Base-by-base conservation (phyloP, 2,329 filamentous ascomycete species). In the Microdochium paspali region DNA sequence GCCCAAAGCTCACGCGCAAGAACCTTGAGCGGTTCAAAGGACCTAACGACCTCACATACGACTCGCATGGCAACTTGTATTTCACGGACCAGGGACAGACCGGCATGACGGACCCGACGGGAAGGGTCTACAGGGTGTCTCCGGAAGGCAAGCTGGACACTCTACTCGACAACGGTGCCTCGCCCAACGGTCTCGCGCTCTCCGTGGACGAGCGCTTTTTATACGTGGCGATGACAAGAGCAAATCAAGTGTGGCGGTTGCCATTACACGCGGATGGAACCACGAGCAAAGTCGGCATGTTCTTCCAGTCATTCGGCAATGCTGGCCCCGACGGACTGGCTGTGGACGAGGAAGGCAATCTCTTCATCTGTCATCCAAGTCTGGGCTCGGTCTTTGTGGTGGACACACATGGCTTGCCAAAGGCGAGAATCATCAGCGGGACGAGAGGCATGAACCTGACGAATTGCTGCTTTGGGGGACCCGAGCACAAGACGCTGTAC, bases 1-100 rank as follows among this genome's bases (percentile, higher is more conserved):
- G 52, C 1, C 59, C 62, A 0, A 56, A 62, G 20, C 46, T 70
- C 10, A 61, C 62, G 5, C 54, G 61, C n/a, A 58, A 58, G 43
- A 65, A 71, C 39, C 58, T 71, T 0, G 67, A 70, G 43, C 57
- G 66, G 3, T 71, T 71, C 55, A 71, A 70, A 46, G 67, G 68
- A 0, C 63, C 62, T 0, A 71, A 71, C 44, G 67, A 71, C 46
- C 52, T 71, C 1, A 61, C 69, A 15, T 44, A 69, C 3, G 64
- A 66, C 24, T 66, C 62, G 0, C 58, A 59, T 13, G 54, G 57
- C 3, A 63, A 66, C 24, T 50, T 71, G 3, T 71, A 68, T 53
- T 71, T 71, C 30, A 71, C 68, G 1, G 67, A 71, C 39, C 68
- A 71, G 53, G 68, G 68, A 0, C 67, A 70, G 44, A 70, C 67